Evolutionary conservation across 257 asterid genomes (phyloP).

Genomic region (Scutellaria minor): DNA sequence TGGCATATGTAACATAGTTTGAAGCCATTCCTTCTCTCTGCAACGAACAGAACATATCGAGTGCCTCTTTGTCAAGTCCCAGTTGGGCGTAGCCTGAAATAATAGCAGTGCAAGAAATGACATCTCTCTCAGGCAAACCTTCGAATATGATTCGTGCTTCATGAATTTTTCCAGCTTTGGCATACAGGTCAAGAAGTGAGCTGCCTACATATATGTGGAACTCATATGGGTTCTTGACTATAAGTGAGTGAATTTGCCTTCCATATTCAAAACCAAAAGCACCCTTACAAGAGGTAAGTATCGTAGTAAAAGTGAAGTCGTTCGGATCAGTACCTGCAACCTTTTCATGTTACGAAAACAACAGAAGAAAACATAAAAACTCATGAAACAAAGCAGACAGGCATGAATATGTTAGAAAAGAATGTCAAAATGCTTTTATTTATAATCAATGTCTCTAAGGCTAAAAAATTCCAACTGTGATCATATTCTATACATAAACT

Average conservation of each 20-base stretch:
- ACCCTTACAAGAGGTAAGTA: conserved; percentile 62
- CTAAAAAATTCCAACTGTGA: not conserved
- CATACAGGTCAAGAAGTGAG: conserved; percentile 91
- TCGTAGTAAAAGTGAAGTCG: conserved; percentile 83
- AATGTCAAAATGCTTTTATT: not conserved
- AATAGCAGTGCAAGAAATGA: conserved; percentile 79
- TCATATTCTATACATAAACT: not conserved
- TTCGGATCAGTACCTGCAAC: conserved; percentile 75
- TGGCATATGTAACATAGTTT: conserved; percentile 76
- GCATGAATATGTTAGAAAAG: not conserved
- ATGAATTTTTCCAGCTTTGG: conserved; percentile 72
- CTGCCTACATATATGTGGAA: conserved; percentile 74
- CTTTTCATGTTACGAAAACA: conserved; percentile 44
- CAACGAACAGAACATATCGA: conserved; percentile 58
- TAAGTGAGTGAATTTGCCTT: conserved; percentile 65
- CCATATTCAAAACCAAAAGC: conserved; percentile 49
- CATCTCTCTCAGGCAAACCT: conserved; percentile 67
- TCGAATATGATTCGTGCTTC: conserved; percentile 73
- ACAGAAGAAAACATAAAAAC: conserved; percentile 28
- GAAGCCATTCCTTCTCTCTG: conserved; percentile 61
- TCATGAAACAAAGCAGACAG: not conserved
- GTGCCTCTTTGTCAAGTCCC: conserved; percentile 75
- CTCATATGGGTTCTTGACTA: conserved; percentile 64
- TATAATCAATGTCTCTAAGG: conserved; percentile 6
- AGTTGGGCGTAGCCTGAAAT: conserved; percentile 83